Evolutionary conservation across 148 eudicot genomes (phyloP).

Genomic region (Drosera capensis): DNA sequence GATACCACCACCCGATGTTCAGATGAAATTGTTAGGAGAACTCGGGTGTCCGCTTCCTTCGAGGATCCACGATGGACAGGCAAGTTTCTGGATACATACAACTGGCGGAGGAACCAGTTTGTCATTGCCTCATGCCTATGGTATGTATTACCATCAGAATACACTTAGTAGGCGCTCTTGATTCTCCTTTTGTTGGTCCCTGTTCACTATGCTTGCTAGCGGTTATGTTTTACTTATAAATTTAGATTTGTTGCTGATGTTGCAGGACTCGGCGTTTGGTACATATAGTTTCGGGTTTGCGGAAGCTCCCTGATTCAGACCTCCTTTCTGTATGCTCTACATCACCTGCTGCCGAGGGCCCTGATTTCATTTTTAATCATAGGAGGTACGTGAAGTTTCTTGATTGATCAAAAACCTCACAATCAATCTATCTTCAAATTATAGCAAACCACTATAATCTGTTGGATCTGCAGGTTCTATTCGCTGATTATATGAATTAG

Average conservation of each 20-base stretch:
- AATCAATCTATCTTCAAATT: not conserved
- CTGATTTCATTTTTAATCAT: constrained; percentile 56
- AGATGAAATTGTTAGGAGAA: constrained; percentile 71
- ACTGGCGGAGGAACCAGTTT: constrained; percentile 55
- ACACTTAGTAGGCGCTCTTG: not conserved
- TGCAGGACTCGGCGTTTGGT: constrained; percentile 32
- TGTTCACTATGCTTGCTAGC: not conserved
- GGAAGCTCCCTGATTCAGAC: constrained; percentile 48
- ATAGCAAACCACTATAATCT: too few relatives aligned
- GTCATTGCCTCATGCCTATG: constrained; percentile 65
- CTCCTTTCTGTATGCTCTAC: constrained; percentile 53
- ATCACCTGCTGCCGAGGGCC: constrained; percentile 80
- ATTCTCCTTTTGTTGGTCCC: not conserved
- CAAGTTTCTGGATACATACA: constrained; percentile 65
- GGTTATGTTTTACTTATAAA: not conserved
- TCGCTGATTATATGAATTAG: too few relatives aligned
- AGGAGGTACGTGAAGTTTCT: constrained; percentile 37
- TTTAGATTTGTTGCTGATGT: not conserved
- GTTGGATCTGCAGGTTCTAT: too few relatives aligned
- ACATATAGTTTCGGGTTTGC: constrained; percentile 22
- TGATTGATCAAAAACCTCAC: not conserved
- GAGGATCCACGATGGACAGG: constrained; percentile 50
- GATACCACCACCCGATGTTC: constrained; percentile 74
- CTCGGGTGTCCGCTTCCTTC: constrained; percentile 46
- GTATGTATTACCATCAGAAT: constrained; percentile 17